These are phyloP conservation scores for Penicillium ochrochloron DNA, from an alignment of 495 filamentous ascomycete genomes.

Conservation along the genomic window DNA sequence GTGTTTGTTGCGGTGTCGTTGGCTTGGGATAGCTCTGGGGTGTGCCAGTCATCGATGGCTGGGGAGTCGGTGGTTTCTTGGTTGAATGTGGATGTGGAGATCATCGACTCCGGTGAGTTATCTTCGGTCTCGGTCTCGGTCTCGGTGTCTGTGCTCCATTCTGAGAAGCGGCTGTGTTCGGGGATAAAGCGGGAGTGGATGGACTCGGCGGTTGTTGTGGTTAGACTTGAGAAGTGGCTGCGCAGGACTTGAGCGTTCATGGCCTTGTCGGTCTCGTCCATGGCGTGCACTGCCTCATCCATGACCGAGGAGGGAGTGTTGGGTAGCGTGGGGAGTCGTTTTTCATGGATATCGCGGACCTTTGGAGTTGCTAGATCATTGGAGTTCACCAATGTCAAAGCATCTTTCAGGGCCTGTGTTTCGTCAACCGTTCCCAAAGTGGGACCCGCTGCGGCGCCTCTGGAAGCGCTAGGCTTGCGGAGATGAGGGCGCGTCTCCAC, in stretches of 20 bases:
- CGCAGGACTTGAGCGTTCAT: conserved; percentile 40
- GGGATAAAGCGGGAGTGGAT: conserved; percentile 27
- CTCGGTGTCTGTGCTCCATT: conserved; percentile 53
- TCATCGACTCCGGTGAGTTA: conserved; percentile 46
- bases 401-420: conserved; percentile 15
- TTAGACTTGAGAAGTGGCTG: conserved; percentile 52
- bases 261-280: conserved; percentile 42
- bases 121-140: conserved; percentile 16
- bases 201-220: conserved; percentile 45
- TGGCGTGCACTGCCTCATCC: conserved; percentile 51
- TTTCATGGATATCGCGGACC: conserved; percentile 37
- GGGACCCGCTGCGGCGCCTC: conserved; percentile 12
- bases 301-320: conserved; percentile 54
- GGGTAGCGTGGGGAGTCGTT: conserved; percentile 51
- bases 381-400: conserved; percentile 15
- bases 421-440: conserved; percentile 18
- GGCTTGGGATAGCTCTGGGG: conserved; percentile 34
- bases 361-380: conserved; percentile 39
- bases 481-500: conserved; percentile 32
- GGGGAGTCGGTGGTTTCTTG: conserved; percentile 28
- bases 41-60: conserved; percentile 29
- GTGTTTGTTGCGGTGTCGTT: conserved; percentile 32
- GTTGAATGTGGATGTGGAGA: conserved; percentile 41
- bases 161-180: conserved; percentile 51
- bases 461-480: conserved; percentile 13